Evolutionary conservation across 2,329 filamentous ascomycete genomes (phyloP).

Genomic region (Aureobasidium sp.): DNA sequence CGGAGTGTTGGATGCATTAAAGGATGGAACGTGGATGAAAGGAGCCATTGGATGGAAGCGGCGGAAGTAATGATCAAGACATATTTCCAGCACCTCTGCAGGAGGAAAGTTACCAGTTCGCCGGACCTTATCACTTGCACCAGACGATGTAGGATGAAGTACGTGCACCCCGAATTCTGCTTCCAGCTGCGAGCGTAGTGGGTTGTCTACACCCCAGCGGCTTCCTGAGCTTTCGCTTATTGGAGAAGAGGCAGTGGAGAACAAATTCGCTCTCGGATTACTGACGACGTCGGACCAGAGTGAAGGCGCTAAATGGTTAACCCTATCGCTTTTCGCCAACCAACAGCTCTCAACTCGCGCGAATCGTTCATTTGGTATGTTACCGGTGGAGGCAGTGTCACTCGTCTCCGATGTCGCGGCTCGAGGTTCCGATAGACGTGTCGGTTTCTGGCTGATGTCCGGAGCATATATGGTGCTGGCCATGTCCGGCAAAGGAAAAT

Average conservation of each 20-base stretch:
- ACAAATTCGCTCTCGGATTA: conserved; percentile 30
- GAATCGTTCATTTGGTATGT: conserved; percentile 33
- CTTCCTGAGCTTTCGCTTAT: conserved; percentile 28
- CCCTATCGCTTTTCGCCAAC: conserved; percentile 30
- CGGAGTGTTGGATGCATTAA: conserved; percentile 43
- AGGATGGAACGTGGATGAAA: conserved; percentile 49
- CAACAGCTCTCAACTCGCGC: conserved; percentile 34
- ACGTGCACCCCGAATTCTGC: conserved; percentile 24
- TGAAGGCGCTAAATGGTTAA: conserved; percentile 29
- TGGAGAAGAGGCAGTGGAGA: conserved; percentile 27
- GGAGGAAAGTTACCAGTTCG: conserved; percentile 34
- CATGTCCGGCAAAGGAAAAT: conserved; percentile 20
- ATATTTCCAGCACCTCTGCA: conserved; percentile 48
- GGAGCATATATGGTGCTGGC: conserved; percentile 26
- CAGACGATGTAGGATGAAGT: conserved; percentile 19
- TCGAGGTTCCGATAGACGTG: background rate
- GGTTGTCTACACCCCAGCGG: conserved; percentile 32
- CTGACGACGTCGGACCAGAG: conserved; percentile 31
- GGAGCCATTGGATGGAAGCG: conserved; percentile 48
- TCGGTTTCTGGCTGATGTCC: conserved; percentile 20
- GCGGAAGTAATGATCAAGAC: conserved; percentile 48
- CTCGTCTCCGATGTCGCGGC: conserved; percentile 19
- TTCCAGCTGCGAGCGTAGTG: conserved; percentile 37
- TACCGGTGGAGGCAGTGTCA: conserved; percentile 31
- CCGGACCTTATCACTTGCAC: no score